Conservation (phyloP, 768 basidiomycete species). For the Lactifluus hygrophoroides region DNA sequence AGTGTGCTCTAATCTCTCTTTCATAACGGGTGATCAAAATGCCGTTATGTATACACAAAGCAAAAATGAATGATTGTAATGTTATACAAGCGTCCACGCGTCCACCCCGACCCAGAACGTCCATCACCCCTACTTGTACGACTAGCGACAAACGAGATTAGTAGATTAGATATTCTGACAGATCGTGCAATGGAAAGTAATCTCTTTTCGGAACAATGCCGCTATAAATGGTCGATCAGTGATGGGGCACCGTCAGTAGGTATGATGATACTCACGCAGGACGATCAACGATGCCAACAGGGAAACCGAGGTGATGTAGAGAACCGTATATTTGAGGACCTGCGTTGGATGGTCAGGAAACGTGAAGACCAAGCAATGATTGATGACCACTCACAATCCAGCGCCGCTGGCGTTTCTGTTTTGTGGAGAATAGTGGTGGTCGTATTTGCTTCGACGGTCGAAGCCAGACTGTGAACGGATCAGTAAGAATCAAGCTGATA, state of each 20-base stretch:
- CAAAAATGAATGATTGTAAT: conserved; percentile 13
- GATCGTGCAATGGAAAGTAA: conserved; percentile 72
- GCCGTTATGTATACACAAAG: conserved; percentile 13
- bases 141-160: conserved; percentile 18
- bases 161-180: conserved; percentile 73
- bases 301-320: conserved; percentile 72
- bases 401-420: conserved; percentile 85
- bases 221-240: conserved; percentile 37
- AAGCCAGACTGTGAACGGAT: conserved; percentile 67
- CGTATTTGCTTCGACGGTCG: conserved; percentile 92
- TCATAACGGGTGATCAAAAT: neutral
- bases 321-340: conserved; percentile 78
- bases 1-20: neutral
- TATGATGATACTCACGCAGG: conserved; percentile 51
- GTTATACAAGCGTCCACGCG: conserved; percentile 16
- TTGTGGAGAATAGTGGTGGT: conserved; percentile 86
- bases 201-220: conserved; percentile 69
- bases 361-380: neutral
- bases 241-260: neutral
- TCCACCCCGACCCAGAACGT: conserved; percentile 1
- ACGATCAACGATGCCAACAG: conserved; percentile 74
- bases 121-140: conserved; percentile 9
- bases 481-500: neutral
- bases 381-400: conserved; percentile 59
- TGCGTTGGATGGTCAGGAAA: conserved; percentile 22